These are phyloP conservation scores for Dactylis glomerata DNA, from an alignment of 176 grass and related monocot genomes.

Conservation along the genomic window DNA sequence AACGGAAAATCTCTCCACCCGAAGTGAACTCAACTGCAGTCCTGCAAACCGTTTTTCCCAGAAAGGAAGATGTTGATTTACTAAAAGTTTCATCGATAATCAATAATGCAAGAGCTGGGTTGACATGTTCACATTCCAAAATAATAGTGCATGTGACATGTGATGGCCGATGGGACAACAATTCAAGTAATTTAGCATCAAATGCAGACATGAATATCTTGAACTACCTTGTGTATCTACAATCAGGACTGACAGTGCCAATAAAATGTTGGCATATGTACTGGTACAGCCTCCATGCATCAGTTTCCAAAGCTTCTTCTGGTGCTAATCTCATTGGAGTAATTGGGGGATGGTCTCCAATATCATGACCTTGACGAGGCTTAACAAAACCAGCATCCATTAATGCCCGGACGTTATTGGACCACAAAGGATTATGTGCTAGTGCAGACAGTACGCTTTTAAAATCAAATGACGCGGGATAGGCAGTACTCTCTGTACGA, in stretches of 20 bases:
- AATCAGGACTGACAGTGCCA: conserved; percentile 81
- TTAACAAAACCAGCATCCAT: conserved; percentile 79
- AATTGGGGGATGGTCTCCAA: conserved; percentile 94
- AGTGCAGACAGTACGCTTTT: conserved; percentile 61
- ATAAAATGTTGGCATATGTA: conserved; percentile 98
- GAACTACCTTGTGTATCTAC: conserved; percentile 76
- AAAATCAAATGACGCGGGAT: conserved; percentile 94
- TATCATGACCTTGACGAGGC: conserved; percentile 75
- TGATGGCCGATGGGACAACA: not conserved
- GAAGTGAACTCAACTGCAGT: conserved; percentile 74
- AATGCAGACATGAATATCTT: not conserved
- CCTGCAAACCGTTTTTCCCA: conserved; percentile 41
- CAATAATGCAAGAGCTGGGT: not conserved
- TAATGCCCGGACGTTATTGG: conserved; percentile 56
- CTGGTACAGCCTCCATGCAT: conserved; percentile 94
- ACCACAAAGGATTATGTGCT: conserved; percentile 78
- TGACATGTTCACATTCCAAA: conserved; percentile 12
- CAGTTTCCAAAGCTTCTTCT: conserved; percentile 80
- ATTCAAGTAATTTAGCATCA: not conserved
- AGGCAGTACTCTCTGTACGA: conserved; percentile 93
- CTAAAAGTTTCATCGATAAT: not conserved
- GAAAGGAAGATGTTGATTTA: conserved; percentile 5
- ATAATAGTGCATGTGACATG: not conserved
- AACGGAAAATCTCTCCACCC: conserved; percentile 81
- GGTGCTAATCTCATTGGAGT: conserved; percentile 84